Conservation (phyloP, 108 stramenopile genomes). For the Skeletonema grethae region DNA sequence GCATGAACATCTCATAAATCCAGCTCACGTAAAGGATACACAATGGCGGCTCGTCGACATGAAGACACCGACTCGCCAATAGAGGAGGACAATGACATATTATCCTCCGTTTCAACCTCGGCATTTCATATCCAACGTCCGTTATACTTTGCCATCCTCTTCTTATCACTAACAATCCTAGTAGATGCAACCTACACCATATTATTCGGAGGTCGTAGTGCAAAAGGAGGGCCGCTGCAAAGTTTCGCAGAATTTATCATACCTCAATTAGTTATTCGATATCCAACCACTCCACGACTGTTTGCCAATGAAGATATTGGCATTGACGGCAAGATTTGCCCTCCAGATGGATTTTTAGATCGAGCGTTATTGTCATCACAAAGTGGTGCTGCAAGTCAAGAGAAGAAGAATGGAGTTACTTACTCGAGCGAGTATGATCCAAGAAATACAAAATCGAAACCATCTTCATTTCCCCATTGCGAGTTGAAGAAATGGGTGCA, state of each 20-base stretch:
- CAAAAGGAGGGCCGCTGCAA: not conserved
- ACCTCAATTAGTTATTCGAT: not conserved
- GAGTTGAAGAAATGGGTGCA: slow-evolving; percentile 15
- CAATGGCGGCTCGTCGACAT: too few species aligned
- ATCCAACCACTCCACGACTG: not conserved
- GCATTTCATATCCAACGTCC: not conserved
- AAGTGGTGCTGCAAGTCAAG: not conserved
- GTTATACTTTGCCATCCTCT: not conserved
- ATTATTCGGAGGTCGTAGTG: too few species aligned
- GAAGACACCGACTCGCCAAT: too few species aligned
- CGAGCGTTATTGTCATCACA: not conserved
- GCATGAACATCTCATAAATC: too few species aligned
- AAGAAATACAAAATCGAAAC: slow-evolving; percentile 7
- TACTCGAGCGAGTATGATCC: slow-evolving; percentile 11
- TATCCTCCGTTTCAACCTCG: not conserved
- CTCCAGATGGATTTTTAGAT: slow-evolving; percentile 2
- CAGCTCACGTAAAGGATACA: too few species aligned
- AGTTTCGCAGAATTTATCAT: not conserved
- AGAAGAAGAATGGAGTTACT: not conserved
- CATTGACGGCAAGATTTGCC: slow-evolving; percentile 3
- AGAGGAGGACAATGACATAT: not conserved
- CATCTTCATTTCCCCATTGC: slow-evolving; percentile 15
- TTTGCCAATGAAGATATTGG: not conserved
- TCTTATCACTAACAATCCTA: not conserved
- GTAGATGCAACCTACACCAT: not conserved